Conservation (phyloP, 2,329 filamentous ascomycete genomes). For the Alternaria sp. region DNA sequence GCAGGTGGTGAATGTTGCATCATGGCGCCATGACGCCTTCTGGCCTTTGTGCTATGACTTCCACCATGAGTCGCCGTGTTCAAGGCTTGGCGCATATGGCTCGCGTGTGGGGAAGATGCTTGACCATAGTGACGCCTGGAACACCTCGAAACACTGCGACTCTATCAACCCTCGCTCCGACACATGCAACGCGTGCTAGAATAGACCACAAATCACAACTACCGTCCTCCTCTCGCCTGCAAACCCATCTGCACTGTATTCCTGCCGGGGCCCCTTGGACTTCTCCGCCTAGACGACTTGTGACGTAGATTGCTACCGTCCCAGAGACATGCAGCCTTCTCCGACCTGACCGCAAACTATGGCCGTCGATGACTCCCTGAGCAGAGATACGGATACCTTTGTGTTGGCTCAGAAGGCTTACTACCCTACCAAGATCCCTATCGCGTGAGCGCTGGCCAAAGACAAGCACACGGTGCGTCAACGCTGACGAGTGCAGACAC, state of each 20-base stretch:
- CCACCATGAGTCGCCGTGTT: slow-evolving; percentile 3
- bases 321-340: slow-evolving; percentile 40
- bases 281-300: slow-evolving; percentile 12
- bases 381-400: slow-evolving; percentile 57
- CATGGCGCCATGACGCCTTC: slow-evolving; percentile 3
- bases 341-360: slow-evolving; percentile 43
- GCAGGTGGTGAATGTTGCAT: not conserved
- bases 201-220: not conserved
- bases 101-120: slow-evolving; percentile 25
- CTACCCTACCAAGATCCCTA: slow-evolving; percentile 60
- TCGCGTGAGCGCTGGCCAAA: slow-evolving; percentile 51
- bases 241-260: not conserved
- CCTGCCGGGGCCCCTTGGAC: not conserved
- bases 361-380: slow-evolving; percentile 53
- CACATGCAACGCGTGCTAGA: not conserved
- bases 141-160: slow-evolving; percentile 18
- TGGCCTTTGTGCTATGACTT: not conserved
- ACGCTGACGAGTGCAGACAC: slow-evolving; percentile 64
- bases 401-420: slow-evolving; percentile 56
- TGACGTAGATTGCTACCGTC: slow-evolving; percentile 25
- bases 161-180: slow-evolving; percentile 1
- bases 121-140: slow-evolving; percentile 17
- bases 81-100: slow-evolving; percentile 18
- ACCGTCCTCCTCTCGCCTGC: not conserved
- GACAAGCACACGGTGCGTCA: not conserved